Base-by-base conservation (phyloP, 139 green algal species). In the Pseudopediastrum boryanum region DNA sequence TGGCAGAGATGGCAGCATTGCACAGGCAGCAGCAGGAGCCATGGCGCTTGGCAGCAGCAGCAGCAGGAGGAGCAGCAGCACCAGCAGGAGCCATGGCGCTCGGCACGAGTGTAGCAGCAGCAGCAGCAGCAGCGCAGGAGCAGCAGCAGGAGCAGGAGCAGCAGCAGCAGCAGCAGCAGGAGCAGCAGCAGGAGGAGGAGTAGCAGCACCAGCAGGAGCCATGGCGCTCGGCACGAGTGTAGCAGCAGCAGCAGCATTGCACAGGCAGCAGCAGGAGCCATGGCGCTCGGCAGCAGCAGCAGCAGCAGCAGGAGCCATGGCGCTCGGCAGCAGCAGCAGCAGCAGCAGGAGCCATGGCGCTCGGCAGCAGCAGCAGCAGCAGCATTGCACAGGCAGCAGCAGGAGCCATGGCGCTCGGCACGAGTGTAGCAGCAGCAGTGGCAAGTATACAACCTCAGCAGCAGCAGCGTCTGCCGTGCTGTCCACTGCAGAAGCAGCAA, bases 241-340 rank as follows among this genome's bases (percentile, higher is more conserved):
- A 56, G 46, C 46, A 56, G 46, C 46, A 56, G 46, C 46, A 56
- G 46, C 46, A 56, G 46, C 46, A 56, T n/a, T n/a, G n/a, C n/a
- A n/a, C n/a, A n/a, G n/a, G n/a, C n/a, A n/a, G n/a, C n/a, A n/a
- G n/a, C n/a, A n/a, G n/a, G n/a, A n/a, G n/a, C n/a, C n/a, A n/a
- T n/a, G n/a, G n/a, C n/a, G 46, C 46, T 16, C 46, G 16, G 13
- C 46, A 56, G 13, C 46, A 56, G 13, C 46, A 56, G 46, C 46
- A 56, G 46, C 46, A 56, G 46, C 46, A 56, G 46, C 46, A 56
- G 16, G 46, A 16, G 46, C 13, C 46, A n/a, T 16, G 46, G 13
- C 12, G 13, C 16, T 12, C 12, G 13, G 13, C 13, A 12, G 46
- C 46, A 12, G 46, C 46, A n/a, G 46, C 46, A 12, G 46, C 46